A percentile compares a stretch with the other conserved stretches of the same genome.
Evolutionary conservation across 768 basidiomycete species (phyloP).

Genomic region (Suillus bovinus): DNA sequence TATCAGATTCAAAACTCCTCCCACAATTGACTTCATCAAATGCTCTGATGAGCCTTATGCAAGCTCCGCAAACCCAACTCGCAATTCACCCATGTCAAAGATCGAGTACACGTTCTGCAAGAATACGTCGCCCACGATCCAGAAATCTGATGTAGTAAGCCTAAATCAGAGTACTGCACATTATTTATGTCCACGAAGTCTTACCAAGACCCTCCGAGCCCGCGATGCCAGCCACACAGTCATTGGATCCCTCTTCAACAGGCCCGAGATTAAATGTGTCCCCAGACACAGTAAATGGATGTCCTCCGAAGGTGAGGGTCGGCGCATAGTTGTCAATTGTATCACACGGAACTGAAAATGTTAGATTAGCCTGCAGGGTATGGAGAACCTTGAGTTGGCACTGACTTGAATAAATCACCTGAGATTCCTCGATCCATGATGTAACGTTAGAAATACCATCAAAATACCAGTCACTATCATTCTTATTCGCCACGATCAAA

Average conservation of each 20-base stretch:
- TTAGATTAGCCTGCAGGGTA: conserved; percentile 1
- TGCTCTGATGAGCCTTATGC: conserved; percentile 8
- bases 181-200: background rate
- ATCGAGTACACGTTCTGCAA: conserved; percentile 33
- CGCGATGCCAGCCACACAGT: conserved; percentile 41
- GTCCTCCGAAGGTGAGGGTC: conserved; percentile 40
- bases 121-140: conserved; percentile 39
- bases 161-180: background rate
- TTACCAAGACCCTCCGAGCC: conserved; percentile 19
- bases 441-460: conserved; percentile 30
- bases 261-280: conserved; percentile 46
- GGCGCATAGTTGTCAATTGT: conserved; percentile 25
- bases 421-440: conserved; percentile 1
- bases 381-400: background rate
- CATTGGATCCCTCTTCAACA: conserved; percentile 25
- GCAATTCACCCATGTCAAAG: conserved; percentile 33
- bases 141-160: conserved; percentile 21
- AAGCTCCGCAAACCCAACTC: conserved; percentile 44
- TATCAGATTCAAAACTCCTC: background rate
- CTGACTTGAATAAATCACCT: conserved; percentile 35
- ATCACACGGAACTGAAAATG: conserved; percentile 35
- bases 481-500: conserved; percentile 28
- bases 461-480: conserved; percentile 29
- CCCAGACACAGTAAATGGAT: conserved; percentile 36
- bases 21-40: conserved; percentile 2